Base-by-base conservation (phyloP, 495 filamentous ascomycete genomes). In the Viridothelium virens region DNA sequence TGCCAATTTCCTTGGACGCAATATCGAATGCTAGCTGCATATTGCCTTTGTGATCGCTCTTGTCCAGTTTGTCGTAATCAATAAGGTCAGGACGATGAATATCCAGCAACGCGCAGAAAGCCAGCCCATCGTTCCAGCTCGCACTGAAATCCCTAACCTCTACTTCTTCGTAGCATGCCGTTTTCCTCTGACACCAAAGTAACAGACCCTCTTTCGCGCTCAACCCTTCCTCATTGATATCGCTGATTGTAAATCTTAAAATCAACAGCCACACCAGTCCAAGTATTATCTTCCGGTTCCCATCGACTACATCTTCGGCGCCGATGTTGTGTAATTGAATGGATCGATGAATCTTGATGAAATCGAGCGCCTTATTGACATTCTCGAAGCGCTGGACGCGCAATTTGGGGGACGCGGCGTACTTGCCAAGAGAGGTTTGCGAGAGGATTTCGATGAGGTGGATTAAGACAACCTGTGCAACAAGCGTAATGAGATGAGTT, bases 321-420 rank as follows among this genome's bases (percentile, higher is more conserved):
- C 94, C 94, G 70, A 97, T 97, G 72, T 98, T 98, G 66, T 91
- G 96, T 87, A 97, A 91, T 73, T 95, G 91, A 63, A 98, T 97
- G 34, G 91, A 87, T 70, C 91, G 82, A 36, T 87, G 86, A 36
- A 59, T 36, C 73, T 90, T 92, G 78, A 98, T 91, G 72, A 91
- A 97, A 75, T 97, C 87, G 68, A 98, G 85, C 46, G 90, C 89
- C 69, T 91, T 88, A 78, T 98, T 97, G 77, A 94, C 94, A 84
- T 98, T 98, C 79, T 98, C 94, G 81, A 96, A 97, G 70, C 89
- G 87, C 78, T 98, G 94, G 67, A 98, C 95, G 56, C 94, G 91
- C 67, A 98, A 83, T 78, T 96, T 96, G 33, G 94, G 94, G 70
- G 90, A 91, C 56, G 92, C 88, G 62, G 94, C 94, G 85, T 98